These are phyloP conservation scores for Limnanthes douglasii DNA, from an alignment of 345 rosid genomes.

Conservation along the genomic window DNA sequence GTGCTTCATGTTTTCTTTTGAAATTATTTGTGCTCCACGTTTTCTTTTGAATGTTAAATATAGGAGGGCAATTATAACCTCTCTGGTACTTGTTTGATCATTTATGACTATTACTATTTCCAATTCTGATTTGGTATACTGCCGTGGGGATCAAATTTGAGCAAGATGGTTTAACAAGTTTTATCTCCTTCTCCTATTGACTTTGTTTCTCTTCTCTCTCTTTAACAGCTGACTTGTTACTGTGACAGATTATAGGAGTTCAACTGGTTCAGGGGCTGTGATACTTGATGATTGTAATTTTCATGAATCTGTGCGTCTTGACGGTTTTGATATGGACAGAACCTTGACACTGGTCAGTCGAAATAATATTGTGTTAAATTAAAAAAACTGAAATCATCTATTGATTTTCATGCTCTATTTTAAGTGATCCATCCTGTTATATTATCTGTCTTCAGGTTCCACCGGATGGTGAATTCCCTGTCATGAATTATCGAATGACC, in stretches of 20 bases:
- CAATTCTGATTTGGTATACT: background rate
- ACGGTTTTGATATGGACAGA: conserved; percentile 75
- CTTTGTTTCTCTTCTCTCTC: no score
- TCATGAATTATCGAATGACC: conserved; percentile 98
- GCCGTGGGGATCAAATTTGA: background rate
- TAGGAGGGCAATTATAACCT: background rate
- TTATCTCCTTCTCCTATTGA: background rate
- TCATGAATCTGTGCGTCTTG: conserved; percentile 96
- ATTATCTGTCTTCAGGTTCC: conserved; percentile 52
- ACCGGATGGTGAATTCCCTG: conserved; percentile 98
- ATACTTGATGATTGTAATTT: conserved; percentile 96
- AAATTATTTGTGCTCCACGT: no score
- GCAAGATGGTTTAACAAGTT: background rate
- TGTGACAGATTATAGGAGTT: conserved; percentile 72
- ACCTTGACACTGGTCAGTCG: conserved; percentile 80
- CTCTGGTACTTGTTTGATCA: background rate
- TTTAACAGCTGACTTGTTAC: no score
- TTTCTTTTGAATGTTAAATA: background rate
- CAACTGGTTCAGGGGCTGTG: conserved; percentile 69
- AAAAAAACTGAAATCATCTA: background rate
- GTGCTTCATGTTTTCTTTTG: background rate
- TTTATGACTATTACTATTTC: background rate
- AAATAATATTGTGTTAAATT: background rate
- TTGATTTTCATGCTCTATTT: background rate
- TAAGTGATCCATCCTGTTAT: conserved; percentile 6